A percentile compares a stretch with the other conserved stretches of the same genome.
Evolutionary conservation across 2,329 filamentous ascomycete species (phyloP).

Genomic region (Fusarium nygamai): DNA sequence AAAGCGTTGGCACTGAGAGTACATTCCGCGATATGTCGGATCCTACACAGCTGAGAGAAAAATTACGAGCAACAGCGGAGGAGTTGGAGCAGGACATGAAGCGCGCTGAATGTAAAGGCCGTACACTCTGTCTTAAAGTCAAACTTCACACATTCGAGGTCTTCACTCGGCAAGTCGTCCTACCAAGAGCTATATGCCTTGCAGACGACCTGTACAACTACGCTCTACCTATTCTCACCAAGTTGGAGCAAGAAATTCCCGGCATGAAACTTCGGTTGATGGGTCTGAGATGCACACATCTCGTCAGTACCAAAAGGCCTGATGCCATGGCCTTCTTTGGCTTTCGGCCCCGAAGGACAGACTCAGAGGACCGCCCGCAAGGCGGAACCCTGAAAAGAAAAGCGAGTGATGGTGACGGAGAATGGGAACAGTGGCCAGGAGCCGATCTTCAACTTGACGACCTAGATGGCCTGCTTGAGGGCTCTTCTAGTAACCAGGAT

Average conservation of each 20-base stretch:
- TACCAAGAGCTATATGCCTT: conserved; percentile 74
- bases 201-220: conserved; percentile 87
- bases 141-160: conserved; percentile 97
- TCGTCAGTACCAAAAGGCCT: conserved; percentile 85
- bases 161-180: conserved; percentile 80
- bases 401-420: conserved; percentile 43
- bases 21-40: conserved; percentile 86
- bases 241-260: conserved; percentile 84
- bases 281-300: conserved; percentile 87
- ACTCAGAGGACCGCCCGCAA: conserved; percentile 28
- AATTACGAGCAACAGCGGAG: conserved; percentile 82
- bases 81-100: conserved; percentile 88
- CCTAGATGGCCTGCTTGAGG: conserved; percentile 21
- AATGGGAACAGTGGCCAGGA: conserved; percentile 76
- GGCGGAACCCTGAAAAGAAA: conserved; percentile 49
- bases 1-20: conserved; percentile 92
- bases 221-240: conserved; percentile 82
- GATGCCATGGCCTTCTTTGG: conserved; percentile 85
- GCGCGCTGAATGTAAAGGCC: conserved; percentile 83
- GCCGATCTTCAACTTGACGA: conserved; percentile 60
- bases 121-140: conserved; percentile 91
- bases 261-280: conserved; percentile 84
- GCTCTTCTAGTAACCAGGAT: conserved; percentile 14
- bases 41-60: conserved; percentile 74
- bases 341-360: conserved; percentile 52